phyloP scores from a whole-genome alignment of 352 stramenopile genomes.

The Phytophthora capsici region DNA sequence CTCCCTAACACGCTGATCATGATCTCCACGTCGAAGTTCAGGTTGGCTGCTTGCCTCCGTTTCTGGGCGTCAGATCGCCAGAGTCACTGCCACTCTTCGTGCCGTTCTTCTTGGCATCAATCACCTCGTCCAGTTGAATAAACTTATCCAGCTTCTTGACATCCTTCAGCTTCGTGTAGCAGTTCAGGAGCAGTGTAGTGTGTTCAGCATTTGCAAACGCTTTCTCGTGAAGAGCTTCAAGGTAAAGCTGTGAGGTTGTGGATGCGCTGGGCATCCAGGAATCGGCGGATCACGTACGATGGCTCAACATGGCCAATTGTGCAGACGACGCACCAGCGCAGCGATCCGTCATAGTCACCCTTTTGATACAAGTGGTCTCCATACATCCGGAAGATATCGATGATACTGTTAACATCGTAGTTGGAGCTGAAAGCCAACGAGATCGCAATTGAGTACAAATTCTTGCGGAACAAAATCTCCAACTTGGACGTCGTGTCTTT shows the following conservation, averaged over 20 bases:
- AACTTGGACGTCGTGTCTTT: conserved; percentile 97
- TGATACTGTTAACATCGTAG: conserved; percentile 95
- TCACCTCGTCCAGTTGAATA: conserved; percentile 85
- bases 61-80: conserved; percentile 27
- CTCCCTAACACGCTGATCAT: conserved; percentile 92
- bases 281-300: conserved; percentile 98
- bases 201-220: conserved; percentile 92
- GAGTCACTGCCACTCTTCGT: conserved; percentile 33
- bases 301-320: conserved; percentile 98
- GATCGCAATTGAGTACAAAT: conserved; percentile 98
- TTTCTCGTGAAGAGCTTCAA: conserved; percentile 94
- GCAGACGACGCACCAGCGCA: conserved; percentile 97
- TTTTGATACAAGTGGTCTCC: conserved; percentile 99
- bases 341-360: conserved; percentile 94
- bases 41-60: conserved; percentile 34
- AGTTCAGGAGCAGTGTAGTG: conserved; percentile 95
- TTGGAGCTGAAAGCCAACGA: conserved; percentile 96
- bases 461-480: conserved; percentile 96
- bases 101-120: conserved; percentile 55
- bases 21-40: conserved; percentile 93
- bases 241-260: conserved; percentile 96
- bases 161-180: conserved; percentile 95
- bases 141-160: conserved; percentile 94
- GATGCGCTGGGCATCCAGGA: conserved; percentile 97
- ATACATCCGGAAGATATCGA: conserved; percentile 96